These are phyloP conservation scores for Trichoderma pleuroti DNA, from an alignment of 2,329 filamentous ascomycete genomes.

Conservation along the genomic window DNA sequence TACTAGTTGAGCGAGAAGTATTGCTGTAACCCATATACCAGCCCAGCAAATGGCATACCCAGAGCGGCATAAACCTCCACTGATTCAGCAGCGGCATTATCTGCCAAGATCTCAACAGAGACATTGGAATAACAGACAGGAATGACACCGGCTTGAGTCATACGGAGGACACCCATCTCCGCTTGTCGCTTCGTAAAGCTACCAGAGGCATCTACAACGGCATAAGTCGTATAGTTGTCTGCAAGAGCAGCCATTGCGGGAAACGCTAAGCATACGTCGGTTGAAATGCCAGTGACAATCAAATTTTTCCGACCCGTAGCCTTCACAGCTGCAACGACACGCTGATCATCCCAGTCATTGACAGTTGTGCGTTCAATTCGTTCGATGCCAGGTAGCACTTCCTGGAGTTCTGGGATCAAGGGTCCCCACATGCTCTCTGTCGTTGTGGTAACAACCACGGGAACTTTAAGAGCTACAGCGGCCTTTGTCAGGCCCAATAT, in stretches of 20 bases:
- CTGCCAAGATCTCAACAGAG: neutral
- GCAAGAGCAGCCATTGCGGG: neutral
- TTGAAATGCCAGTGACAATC: neutral
- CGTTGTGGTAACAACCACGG: neutral
- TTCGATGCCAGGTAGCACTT: neutral
- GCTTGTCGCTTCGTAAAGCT: neutral
- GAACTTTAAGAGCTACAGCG: neutral
- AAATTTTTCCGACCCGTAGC: neutral
- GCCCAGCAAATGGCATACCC: neutral
- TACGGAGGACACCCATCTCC: neutral
- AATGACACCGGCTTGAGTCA: neutral
- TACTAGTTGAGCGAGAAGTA: neutral
- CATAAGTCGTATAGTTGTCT: neutral
- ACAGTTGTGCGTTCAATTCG: constrained; percentile 2
- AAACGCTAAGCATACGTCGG: neutral
- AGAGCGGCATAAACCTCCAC: neutral
- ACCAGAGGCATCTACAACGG: neutral
- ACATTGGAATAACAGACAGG: neutral
- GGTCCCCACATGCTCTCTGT: neutral
- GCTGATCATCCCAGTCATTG: neutral
- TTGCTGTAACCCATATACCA: neutral
- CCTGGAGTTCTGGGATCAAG: neutral
- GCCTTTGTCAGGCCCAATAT: neutral
- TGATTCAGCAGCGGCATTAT: neutral
- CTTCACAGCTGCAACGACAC: neutral